Evolutionary conservation across 768 basidiomycete species (phyloP), one percentile per base, ranked within the genome.

Genomic region (Lactarius sanguifluus): DNA sequence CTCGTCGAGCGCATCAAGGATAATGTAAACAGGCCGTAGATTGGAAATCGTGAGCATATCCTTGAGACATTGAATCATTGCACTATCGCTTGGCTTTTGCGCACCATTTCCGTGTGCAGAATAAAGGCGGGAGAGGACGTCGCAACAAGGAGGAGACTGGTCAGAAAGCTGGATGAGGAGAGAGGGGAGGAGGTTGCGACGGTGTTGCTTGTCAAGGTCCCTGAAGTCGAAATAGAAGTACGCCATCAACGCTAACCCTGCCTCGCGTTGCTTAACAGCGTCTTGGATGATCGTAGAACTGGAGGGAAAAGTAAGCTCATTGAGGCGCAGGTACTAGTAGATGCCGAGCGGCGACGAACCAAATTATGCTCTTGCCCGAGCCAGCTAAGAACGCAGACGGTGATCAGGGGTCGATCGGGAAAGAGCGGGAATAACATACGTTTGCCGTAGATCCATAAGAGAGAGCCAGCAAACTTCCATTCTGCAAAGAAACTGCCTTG

Each of bases 251-350:
- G n/a, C 45, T 3, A 7, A 12, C 0, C 45, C 45, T 10, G 20
- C 45, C 1, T 47, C 45, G 45, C 20, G 9, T 10, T 23, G 5
- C 9, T 3, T 10, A 12, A 4, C 2, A 3, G 23, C 5, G n/a
- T 23, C 45, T 47, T 47, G 20, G 45, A n/a, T 47, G 45, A 47
- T 47, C n/a, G 47, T 50, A 50, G 47, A 50, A 50, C 47, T 50
- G 13, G 10, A 23, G 1, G 5, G 16, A 13, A n/a, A 13, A 12
- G 23, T 50, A 50, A 50, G n/a, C 23, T 12, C 23, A 12, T 47
- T 45, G 43, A 45, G 1, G 43, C 9, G n/a, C 9, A 4, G n/a
- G n/a, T n/a, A n/a, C n/a, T n/a, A 4, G 45, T 13, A n/a, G n/a
- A 23, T 47, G 12, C n/a, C 5, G 45, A 47, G n/a, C n/a, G 1